Conservation (phyloP, 177 flowering plant genomes). For the Telopea speciosissima region DNA sequence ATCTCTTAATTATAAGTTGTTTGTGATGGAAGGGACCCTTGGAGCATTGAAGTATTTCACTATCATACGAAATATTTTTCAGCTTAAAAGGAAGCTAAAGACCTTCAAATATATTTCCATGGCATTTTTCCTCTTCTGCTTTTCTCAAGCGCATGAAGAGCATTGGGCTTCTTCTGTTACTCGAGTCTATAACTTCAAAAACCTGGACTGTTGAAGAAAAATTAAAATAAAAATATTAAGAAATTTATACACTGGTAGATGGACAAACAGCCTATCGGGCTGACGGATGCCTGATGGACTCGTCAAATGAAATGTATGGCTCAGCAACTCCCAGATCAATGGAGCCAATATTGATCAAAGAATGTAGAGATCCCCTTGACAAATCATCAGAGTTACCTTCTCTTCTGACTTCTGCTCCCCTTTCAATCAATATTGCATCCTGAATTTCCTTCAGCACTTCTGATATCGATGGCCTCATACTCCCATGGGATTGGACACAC, state of each 20-base stretch:
- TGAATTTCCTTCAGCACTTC: slow-evolving; percentile 94
- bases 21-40: too few relatives aligned
- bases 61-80: too few relatives aligned
- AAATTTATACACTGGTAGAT: background rate
- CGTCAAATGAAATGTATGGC: slow-evolving; percentile 52
- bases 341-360: slow-evolving; percentile 48
- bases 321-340: slow-evolving; percentile 47
- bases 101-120: too few relatives aligned
- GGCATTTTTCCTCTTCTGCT: too few relatives aligned
- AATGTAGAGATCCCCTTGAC: slow-evolving; percentile 55
- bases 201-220: too few relatives aligned
- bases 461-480: slow-evolving; percentile 83
- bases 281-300: slow-evolving; percentile 50
- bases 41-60: too few relatives aligned
- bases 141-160: too few relatives aligned
- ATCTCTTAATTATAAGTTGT: too few relatives aligned
- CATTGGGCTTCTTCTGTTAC: too few relatives aligned
- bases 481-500: slow-evolving; percentile 82
- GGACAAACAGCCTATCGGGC: slow-evolving; percentile 38
- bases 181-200: too few relatives aligned
- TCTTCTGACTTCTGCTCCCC: slow-evolving; percentile 33
- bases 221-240: too few relatives aligned
- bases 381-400: slow-evolving; percentile 61
- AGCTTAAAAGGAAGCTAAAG: too few relatives aligned
- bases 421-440: slow-evolving; percentile 79